These are phyloP conservation scores for Xylaria sp. DNA, from an alignment of 2,329 filamentous ascomycete genomes.

Conservation along the genomic window DNA sequence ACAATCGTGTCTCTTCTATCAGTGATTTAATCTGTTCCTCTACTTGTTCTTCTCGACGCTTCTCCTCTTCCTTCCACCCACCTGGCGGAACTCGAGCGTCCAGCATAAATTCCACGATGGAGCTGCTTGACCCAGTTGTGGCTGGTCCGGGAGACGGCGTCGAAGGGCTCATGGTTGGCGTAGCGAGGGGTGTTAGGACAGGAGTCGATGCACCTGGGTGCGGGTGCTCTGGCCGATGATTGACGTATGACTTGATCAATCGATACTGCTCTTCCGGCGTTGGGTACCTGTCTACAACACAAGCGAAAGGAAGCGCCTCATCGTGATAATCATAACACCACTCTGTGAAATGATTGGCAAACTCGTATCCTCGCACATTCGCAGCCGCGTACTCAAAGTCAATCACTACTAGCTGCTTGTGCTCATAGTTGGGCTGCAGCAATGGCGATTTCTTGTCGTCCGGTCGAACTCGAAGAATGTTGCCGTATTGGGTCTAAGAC, in stretches of 20 bases:
- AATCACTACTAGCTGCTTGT: constrained; percentile 96
- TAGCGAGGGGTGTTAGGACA: constrained; percentile 57
- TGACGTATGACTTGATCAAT: constrained; percentile 87
- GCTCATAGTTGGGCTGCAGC: constrained; percentile 87
- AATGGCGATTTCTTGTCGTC: constrained; percentile 83
- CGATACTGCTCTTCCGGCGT: constrained; percentile 81
- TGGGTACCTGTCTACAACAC: constrained; percentile 77
- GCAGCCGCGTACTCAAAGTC: constrained; percentile 97
- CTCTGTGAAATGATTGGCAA: constrained; percentile 97
- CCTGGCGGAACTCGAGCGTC: constrained; percentile 72
- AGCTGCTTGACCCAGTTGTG: constrained; percentile 55
- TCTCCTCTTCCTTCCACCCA: constrained; percentile 69
- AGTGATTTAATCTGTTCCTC: constrained; percentile 77
- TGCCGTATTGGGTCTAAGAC: constrained; percentile 94
- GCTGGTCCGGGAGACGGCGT: constrained; percentile 53
- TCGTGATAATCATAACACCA: constrained; percentile 99
- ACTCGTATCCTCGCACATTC: constrained; percentile 87
- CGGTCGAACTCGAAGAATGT: constrained; percentile 80
- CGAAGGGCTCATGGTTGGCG: constrained; percentile 48
- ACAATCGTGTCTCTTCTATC: constrained; percentile 81
- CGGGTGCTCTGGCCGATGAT: constrained; percentile 77
- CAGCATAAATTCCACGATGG: constrained; percentile 79
- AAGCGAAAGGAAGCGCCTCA: constrained; percentile 69
- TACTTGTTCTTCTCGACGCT: constrained; percentile 67
- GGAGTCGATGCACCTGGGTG: constrained; percentile 62